Base-by-base conservation (phyloP, 1,139 yeast species). In the Nakaseomyces nivariensis region DNA sequence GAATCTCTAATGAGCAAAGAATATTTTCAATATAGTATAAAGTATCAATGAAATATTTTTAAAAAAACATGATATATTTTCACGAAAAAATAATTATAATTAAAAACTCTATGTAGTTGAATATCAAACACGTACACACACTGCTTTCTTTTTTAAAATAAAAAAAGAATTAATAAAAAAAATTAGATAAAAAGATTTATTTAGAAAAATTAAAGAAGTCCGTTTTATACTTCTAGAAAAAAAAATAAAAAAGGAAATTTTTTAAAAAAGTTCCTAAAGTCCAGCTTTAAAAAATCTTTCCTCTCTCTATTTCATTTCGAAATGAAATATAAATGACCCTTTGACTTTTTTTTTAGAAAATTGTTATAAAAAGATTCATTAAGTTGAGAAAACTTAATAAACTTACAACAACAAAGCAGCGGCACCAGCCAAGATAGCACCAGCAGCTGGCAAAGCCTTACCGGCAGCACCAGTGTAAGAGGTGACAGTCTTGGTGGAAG, bases 371-470 rank as follows among this genome's bases (percentile, higher is more conserved):
- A 17, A 17, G 22, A 17, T 17, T 17, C 22, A 17, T 17, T 26
- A 11, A 37, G 27, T 37, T 37, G 27, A 29, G 13, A 33, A n/a
- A 17, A 37, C 13, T 26, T 25, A 31, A 25, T 46, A 43, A 36
- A 40, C 58, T 60, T 61, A 61, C 57, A 61, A 60, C 61, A 61
- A 58, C 57, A 61, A 56, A 57, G 63, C 64, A 52, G 63, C 65
- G 54, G 64, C 65, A 59, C 65, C 65, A 49, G 63, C 64, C 45
- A 59, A 51, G 57, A 61, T 55, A 55, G 64, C 65, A 59, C 63
- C 63, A 47, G 61, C 65, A 57, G 63, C 64, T 56, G 65, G 65
- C 52, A 60, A 54, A 52, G 62, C 63, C 56, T 56, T 58, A 45
- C 56, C 63, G 51, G 62, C 65, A 53, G 62, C 65, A 58, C 61